These are phyloP conservation scores for Canariomyces notabilis DNA, from an alignment of 2,329 filamentous ascomycete genomes.

Conservation along the genomic window DNA sequence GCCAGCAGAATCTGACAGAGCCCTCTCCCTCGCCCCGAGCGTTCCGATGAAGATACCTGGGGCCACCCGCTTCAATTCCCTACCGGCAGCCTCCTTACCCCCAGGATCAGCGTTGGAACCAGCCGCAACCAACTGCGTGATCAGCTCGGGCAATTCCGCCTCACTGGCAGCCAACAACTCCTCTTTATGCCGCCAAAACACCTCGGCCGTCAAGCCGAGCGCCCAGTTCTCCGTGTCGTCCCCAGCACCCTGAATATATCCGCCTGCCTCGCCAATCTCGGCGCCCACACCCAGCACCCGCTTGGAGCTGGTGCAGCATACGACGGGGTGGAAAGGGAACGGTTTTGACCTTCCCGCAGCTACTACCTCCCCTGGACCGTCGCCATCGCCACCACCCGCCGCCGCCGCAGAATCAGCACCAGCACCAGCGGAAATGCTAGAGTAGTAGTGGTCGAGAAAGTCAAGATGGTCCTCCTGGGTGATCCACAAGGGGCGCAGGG, in stretches of 20 bases:
- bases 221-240: conserved; percentile 97
- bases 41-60: conserved; percentile 35
- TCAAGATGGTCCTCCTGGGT: conserved; percentile 56
- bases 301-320: conserved; percentile 81
- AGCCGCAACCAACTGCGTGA: conserved; percentile 40
- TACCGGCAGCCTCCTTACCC: conserved; percentile 4
- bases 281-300: conserved; percentile 60
- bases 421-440: too few relatives aligned
- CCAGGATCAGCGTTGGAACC: conserved; percentile 13
- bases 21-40: conserved; percentile 25
- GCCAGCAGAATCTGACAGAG: background rate
- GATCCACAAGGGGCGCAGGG: conserved; percentile 74
- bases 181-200: conserved; percentile 73
- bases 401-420: too few relatives aligned
- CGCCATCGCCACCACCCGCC: background rate
- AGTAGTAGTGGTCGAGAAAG: background rate
- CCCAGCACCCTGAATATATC: conserved; percentile 89
- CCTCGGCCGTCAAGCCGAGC: conserved; percentile 64
- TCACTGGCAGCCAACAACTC: conserved; percentile 60
- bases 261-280: conserved; percentile 57
- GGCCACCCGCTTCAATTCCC: conserved; percentile 31
- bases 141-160: conserved; percentile 52
- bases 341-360: conserved; percentile 35
- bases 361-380: conserved; percentile 7
- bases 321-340: conserved; percentile 61